A percentile compares a stretch with the other conserved stretches of the same genome.
phyloP scores from a whole-genome alignment of 164 flowering plant genomes.

The Vitis riparia region DNA sequence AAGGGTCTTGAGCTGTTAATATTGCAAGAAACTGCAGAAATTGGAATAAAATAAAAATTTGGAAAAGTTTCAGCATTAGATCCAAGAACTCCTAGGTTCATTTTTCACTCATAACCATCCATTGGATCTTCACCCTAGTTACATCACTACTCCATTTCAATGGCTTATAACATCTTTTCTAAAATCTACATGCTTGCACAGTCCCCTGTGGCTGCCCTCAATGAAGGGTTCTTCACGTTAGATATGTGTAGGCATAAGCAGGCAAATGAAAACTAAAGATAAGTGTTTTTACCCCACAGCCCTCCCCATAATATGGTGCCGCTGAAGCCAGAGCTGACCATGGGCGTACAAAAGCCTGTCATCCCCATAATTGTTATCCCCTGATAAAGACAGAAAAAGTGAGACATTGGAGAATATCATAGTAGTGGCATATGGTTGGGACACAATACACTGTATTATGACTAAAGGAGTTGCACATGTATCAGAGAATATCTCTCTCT shows the following conservation, averaged over 20 bases:
- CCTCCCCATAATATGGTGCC: constrained; percentile 75
- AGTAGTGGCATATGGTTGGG: background rate
- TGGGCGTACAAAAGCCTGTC: constrained; percentile 70
- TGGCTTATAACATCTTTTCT: no score
- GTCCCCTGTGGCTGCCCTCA: no score
- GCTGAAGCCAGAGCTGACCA: constrained; percentile 73
- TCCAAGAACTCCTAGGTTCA: no score
- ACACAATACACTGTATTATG: background rate
- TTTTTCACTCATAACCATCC: no score
- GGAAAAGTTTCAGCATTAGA: no score
- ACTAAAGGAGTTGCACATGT: background rate
- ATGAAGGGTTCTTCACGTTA: background rate
- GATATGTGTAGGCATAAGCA: background rate
- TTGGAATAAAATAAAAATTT: no score
- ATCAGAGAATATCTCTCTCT: no score
- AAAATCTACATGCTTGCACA: no score
- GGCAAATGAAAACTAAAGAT: background rate
- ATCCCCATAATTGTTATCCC: constrained; percentile 68
- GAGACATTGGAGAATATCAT: background rate
- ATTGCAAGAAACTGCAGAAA: no score
- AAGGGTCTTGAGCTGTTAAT: no score
- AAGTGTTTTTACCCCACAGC: constrained; percentile 60
- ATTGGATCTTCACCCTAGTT: no score
- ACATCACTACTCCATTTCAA: no score
- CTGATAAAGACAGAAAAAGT: constrained; percentile 22